These are phyloP conservation scores for Venturia effusa DNA, from an alignment of 2,329 filamentous ascomycete genomes.

Conservation along the genomic window DNA sequence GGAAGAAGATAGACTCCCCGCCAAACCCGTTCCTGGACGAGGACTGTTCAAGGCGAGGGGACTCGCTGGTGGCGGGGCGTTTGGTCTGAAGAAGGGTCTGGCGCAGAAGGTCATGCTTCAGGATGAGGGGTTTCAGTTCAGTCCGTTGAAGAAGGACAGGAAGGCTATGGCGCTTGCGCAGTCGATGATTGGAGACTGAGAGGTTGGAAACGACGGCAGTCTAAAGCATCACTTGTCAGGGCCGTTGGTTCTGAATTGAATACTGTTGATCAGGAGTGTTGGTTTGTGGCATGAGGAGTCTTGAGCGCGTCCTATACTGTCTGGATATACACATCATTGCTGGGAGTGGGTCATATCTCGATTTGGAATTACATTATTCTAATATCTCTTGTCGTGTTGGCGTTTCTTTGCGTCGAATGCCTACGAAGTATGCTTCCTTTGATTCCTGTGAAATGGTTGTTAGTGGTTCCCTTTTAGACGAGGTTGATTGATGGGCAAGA, in stretches of 20 bases:
- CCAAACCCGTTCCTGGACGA: conserved; percentile 25
- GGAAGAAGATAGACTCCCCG: conserved; percentile 41
- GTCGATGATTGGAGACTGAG: conserved; percentile 4
- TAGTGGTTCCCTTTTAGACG: not conserved
- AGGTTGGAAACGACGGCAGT: not conserved
- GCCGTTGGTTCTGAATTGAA: not conserved
- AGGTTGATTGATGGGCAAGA: no score
- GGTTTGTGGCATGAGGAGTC: not conserved
- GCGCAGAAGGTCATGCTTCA: conserved; percentile 17
- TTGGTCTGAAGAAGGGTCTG: conserved; percentile 3
- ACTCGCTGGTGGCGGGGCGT: not conserved
- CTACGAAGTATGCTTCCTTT: conserved; percentile 80
- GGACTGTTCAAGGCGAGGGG: conserved; percentile 27
- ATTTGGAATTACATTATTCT: not conserved
- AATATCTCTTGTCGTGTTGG: not conserved
- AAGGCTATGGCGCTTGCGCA: conserved; percentile 13
- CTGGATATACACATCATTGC: not conserved
- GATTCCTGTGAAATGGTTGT: conserved; percentile 48
- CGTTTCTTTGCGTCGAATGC: conserved; percentile 52
- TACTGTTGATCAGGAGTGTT: no score
- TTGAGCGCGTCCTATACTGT: not conserved
- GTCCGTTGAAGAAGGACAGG: conserved; percentile 30
- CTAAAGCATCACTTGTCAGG: not conserved
- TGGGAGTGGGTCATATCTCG: not conserved
- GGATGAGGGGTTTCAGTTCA: conserved; percentile 28